Percentiles rank a stretch among this genome's conserved stretches.
These are phyloP conservation scores for Ustilaginoidea virens DNA, from an alignment of 2,329 filamentous ascomycete species.

Conservation along the genomic window DNA sequence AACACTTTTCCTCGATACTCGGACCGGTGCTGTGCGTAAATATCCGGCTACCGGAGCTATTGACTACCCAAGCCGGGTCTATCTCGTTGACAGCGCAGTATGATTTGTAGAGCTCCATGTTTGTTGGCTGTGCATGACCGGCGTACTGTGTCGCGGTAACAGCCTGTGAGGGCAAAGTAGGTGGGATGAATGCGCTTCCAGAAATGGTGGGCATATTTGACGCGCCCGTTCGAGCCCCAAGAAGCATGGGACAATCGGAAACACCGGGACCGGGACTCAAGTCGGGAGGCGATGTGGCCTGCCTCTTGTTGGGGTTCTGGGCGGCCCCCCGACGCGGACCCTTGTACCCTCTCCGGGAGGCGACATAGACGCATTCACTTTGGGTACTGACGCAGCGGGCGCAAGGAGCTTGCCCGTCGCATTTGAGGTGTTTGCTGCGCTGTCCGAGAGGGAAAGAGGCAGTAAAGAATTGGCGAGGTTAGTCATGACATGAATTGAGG, in stretches of 20 bases:
- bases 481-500: conserved; percentile 1
- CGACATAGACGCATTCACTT: conserved; percentile 53
- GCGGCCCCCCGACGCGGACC: conserved; percentile 28
- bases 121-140: conserved; percentile 6
- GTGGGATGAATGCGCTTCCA: conserved; percentile 4
- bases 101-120: conserved; percentile 26
- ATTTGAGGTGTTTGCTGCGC: conserved; percentile 58
- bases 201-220: conserved; percentile 2
- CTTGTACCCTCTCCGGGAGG: conserved; percentile 62
- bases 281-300: conserved; percentile 25
- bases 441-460: conserved; percentile 11
- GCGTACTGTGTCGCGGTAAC: conserved; percentile 9
- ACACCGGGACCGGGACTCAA: conserved; percentile 4
- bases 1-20: conserved; percentile 33
- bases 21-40: conserved; percentile 10
- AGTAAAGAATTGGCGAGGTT: not conserved
- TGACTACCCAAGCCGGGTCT: conserved; percentile 8
- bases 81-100: conserved; percentile 12
- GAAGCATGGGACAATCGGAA: conserved; percentile 24
- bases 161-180: conserved; percentile 5
- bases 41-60: conserved; percentile 6
- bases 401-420: conserved; percentile 56
- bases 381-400: conserved; percentile 45
- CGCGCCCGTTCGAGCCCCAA: conserved; percentile 10
- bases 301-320: conserved; percentile 33